Percentiles rank a stretch among this genome's conserved stretches.
Evolutionary conservation across 768 basidiomycete species (phyloP).

Genomic region (Coprinopsis sp.): DNA sequence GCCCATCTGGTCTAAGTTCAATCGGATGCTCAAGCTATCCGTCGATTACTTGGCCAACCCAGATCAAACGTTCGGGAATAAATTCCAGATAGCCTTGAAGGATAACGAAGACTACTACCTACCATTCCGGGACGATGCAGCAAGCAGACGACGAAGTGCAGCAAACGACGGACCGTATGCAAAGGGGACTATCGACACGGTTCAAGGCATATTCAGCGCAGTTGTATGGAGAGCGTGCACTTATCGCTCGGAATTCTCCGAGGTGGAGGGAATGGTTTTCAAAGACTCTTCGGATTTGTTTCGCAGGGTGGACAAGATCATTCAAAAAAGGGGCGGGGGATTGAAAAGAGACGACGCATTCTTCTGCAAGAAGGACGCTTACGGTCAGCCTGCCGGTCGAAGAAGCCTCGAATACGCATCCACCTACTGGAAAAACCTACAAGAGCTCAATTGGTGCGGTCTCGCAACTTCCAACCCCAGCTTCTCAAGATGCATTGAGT

Average conservation of each 20-base stretch:
- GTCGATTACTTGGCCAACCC: not conserved
- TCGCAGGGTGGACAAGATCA: not conserved
- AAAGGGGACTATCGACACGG: not conserved
- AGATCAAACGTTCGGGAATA: too few relatives aligned
- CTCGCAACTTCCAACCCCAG: too few relatives aligned
- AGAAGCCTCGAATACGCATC: too few relatives aligned
- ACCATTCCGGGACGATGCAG: conserved; percentile 6
- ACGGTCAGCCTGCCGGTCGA: too few relatives aligned
- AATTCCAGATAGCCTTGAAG: not conserved
- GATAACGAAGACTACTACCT: conserved; percentile 2
- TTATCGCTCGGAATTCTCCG: conserved; percentile 1
- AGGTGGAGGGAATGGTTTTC: not conserved
- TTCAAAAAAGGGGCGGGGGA: not conserved
- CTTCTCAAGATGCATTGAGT: too few relatives aligned
- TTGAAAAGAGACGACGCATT: not conserved
- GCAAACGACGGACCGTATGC: conserved; percentile 2
- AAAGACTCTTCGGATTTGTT: not conserved
- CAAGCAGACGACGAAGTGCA: not conserved
- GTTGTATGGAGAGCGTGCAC: conserved; percentile 8
- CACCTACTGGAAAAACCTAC: too few relatives aligned
- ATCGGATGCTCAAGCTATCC: not conserved
- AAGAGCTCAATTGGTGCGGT: too few relatives aligned
- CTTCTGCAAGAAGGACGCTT: not conserved
- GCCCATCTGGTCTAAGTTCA: not conserved
- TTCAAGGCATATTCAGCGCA: conserved; percentile 9